Evolutionary conservation across 306 rosid genomes (phyloP).

Genomic region (Albizia julibrissin): DNA sequence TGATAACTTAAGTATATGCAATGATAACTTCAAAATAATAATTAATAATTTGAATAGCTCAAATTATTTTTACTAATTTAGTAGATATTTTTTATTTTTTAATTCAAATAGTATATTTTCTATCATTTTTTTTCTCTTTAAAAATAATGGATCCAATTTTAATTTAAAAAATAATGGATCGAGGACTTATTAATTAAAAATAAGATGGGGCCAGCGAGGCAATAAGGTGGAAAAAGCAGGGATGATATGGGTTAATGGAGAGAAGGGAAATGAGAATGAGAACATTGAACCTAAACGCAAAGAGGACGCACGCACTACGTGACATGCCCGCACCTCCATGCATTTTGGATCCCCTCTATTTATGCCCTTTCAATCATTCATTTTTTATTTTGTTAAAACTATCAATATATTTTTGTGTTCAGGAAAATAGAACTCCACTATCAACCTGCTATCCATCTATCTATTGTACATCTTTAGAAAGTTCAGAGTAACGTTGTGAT

Average conservation of each 20-base stretch:
- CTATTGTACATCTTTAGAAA: no score
- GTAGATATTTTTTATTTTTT: no score
- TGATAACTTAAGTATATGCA: accelerated
- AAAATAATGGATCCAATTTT: no score
- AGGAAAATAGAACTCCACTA: no score
- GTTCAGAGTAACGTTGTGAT: accelerated
- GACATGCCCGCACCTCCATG: background rate
- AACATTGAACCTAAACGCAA: no score
- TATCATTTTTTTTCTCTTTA: no score
- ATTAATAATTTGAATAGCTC: no score
- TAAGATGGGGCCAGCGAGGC: background rate
- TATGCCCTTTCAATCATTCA: background rate
- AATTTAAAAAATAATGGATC: background rate
- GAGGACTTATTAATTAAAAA: background rate
- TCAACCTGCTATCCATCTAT: background rate
- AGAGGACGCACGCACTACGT: background rate
- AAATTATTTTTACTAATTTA: no score
- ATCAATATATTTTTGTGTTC: no score
- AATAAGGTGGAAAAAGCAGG: background rate
- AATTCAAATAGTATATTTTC: no score
- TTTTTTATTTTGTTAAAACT: no score
- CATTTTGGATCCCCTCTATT: background rate
- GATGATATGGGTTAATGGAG: background rate
- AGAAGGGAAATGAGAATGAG: background rate
- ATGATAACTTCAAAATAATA: no score